A percentile compares a stretch with the other conserved stretches of the same genome.
phyloP scores from a whole-genome alignment of 345 rosid species.

The Excoecaria cochinchinensis region DNA sequence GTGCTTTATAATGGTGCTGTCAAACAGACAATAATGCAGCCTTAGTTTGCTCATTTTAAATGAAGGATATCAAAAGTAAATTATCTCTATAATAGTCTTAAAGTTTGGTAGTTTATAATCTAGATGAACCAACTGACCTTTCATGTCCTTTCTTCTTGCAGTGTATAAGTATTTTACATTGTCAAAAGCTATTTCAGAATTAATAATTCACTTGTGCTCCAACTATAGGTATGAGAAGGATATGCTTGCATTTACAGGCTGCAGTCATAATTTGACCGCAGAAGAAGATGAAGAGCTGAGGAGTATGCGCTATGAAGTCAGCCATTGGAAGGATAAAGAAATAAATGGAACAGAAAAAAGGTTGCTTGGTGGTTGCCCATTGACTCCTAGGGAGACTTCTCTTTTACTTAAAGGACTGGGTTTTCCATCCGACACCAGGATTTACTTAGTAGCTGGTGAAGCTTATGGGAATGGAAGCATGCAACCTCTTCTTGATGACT shows the following conservation, averaged over 20 bases:
- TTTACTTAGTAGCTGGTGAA: constrained; percentile 96
- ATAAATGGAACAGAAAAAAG: constrained; percentile 90
- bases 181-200: not conserved
- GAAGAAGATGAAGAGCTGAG: constrained; percentile 83
- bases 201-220: constrained; percentile 4
- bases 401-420: constrained; percentile 81
- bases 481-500: constrained; percentile 63
- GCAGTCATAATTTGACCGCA: constrained; percentile 76
- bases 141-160: not conserved
- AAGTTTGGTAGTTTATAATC: not conserved
- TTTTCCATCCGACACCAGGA: constrained; percentile 70
- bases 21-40: not conserved
- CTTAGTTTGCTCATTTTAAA: not conserved
- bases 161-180: not conserved
- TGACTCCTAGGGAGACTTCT: constrained; percentile 92
- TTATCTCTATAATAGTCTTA: not conserved
- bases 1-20: not conserved
- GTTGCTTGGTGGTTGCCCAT: constrained; percentile 85
- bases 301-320: constrained; percentile 76
- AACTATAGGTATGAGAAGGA: constrained; percentile 83
- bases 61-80: not conserved
- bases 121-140: not conserved
- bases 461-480: constrained; percentile 86
- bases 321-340: constrained; percentile 93
- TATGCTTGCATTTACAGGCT: constrained; percentile 98